Evolutionary conservation across 2,329 filamentous ascomycete genomes (phyloP).

Genomic region (Harringtonia lauricola): DNA sequence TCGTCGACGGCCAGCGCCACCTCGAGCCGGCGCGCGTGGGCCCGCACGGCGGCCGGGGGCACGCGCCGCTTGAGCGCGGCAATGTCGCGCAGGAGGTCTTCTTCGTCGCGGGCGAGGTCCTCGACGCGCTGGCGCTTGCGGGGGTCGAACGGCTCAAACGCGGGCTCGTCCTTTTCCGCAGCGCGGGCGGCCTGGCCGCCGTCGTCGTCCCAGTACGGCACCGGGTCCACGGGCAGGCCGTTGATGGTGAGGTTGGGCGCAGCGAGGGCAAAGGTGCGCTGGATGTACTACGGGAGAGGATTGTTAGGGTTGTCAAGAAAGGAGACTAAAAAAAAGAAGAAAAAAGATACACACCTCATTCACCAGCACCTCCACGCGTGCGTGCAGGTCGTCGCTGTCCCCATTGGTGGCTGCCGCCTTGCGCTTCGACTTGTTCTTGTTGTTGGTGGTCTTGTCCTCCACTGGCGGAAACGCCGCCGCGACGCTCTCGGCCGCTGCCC

Average conservation of each 20-base stretch:
- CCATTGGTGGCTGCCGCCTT: slow-evolving; percentile 16
- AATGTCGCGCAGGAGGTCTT: slow-evolving; percentile 53
- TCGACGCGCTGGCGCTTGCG: slow-evolving; percentile 48
- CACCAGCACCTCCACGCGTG: slow-evolving; percentile 47
- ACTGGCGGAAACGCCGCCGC: slow-evolving; percentile 57
- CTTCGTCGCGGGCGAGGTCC: slow-evolving; percentile 49
- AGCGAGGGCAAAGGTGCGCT: slow-evolving; percentile 46
- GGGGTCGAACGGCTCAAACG: slow-evolving; percentile 49
- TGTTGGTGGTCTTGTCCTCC: slow-evolving; percentile 21
- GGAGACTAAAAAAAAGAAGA: no score
- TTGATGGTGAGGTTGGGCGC: slow-evolving; percentile 52
- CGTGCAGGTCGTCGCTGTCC: slow-evolving; percentile 47
- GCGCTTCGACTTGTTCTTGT: slow-evolving; percentile 14
- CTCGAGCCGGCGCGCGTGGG: slow-evolving; percentile 28
- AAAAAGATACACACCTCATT: slow-evolving; percentile 37
- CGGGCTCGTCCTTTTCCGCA: no score
- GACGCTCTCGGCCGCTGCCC: slow-evolving; percentile 56
- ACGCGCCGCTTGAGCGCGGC: slow-evolving; percentile 46
- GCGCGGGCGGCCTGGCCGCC: no score
- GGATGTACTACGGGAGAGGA: slow-evolving; percentile 49
- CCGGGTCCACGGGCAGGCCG: slow-evolving; percentile 37
- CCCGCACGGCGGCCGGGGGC: slow-evolving; percentile 29
- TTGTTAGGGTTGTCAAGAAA: no score
- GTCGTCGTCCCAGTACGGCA: slow-evolving; percentile 22
- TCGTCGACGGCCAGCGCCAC: slow-evolving; percentile 35